Conservation (phyloP, 176 grass and related monocot species). For the Metroxylon sagu region DNA sequence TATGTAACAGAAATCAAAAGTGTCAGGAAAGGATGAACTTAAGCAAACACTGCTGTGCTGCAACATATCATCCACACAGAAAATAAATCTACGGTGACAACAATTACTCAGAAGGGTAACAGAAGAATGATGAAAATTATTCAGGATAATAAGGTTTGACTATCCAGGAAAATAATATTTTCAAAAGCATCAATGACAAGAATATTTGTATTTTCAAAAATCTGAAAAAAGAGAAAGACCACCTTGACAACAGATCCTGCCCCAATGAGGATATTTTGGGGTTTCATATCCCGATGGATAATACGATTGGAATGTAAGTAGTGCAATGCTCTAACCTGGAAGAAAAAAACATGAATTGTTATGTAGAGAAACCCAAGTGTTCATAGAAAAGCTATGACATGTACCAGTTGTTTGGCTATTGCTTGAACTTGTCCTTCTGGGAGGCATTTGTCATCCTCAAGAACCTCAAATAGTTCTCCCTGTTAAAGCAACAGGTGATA, state of each 20-base stretch:
- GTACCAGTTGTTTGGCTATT: slow-evolving; percentile 94
- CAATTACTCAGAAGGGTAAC: too few relatives aligned
- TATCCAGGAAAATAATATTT: too few relatives aligned
- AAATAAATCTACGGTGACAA: too few relatives aligned
- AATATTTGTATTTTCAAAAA: too few relatives aligned
- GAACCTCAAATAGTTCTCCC: slow-evolving; percentile 97
- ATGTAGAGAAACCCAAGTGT: not conserved
- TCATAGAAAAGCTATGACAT: too few relatives aligned
- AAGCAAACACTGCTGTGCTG: too few relatives aligned
- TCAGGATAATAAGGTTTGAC: too few relatives aligned
- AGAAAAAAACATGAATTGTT: not conserved
- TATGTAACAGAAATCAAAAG: too few relatives aligned
- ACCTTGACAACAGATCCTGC: slow-evolving; percentile 94
- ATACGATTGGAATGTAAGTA: slow-evolving; percentile 96
- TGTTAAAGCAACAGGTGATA: slow-evolving; percentile 19
- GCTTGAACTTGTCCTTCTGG: slow-evolving; percentile 96
- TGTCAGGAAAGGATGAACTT: too few relatives aligned
- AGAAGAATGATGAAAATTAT: too few relatives aligned
- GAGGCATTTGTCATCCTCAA: slow-evolving; percentile 93
- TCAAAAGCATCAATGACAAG: too few relatives aligned
- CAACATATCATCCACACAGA: too few relatives aligned
- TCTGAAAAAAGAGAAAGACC: not conserved
- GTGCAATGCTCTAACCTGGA: slow-evolving; percentile 78
- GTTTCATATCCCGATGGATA: slow-evolving; percentile 97
- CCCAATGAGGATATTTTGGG: slow-evolving; percentile 94